Evolutionary conservation across 2,329 filamentous ascomycete species (phyloP), one percentile per base, ranked within the genome.

Genomic region (Paraconiothyrium sp.): DNA sequence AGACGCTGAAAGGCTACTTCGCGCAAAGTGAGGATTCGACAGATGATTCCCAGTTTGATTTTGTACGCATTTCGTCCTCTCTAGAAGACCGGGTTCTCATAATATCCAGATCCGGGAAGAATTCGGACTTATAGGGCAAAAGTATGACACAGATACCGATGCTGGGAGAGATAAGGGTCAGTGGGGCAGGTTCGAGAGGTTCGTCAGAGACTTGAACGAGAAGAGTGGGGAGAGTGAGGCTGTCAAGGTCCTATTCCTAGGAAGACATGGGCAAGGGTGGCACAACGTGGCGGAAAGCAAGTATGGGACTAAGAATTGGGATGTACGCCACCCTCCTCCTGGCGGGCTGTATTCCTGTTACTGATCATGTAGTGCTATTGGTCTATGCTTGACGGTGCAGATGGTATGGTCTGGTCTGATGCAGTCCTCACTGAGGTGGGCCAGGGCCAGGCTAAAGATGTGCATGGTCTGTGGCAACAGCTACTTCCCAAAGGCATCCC

Each of bases 191-290:
- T 90, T 92, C 67, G 81, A 82, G 57, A 72, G 81, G 50, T 86
- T 87, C 65, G 82, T 91, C 7, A 67, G 81, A 16, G 75, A 81
- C 30, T 72, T 91, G 24, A 88, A 88, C 73, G 65, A 73, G 4
- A 74, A 80, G 1, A 73, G 73, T 1, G 68, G 67, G n/a, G 71
- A 76, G 2, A 81, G 79, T 32, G 82, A 83, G 5, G 78, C 81
- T 14, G 90, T 89, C 80, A 92, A 92, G 76, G 82, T 92, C 8
- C 74, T 92, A 24, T 89, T 89, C 74, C 82, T 91, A 70, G 90
- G 86, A 22, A 85, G 90, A 43, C 90, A 92, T 73, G 90, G 90
- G 10, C 85, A 92, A 76, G 90, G 90, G 0, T 81, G 80, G 30
- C 85, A 89, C 72, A 90, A 90, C 71, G 86, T 88, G 16, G 89